Base-by-base conservation (phyloP, 2,329 filamentous ascomycete species). In the Diaporthe sp. region DNA sequence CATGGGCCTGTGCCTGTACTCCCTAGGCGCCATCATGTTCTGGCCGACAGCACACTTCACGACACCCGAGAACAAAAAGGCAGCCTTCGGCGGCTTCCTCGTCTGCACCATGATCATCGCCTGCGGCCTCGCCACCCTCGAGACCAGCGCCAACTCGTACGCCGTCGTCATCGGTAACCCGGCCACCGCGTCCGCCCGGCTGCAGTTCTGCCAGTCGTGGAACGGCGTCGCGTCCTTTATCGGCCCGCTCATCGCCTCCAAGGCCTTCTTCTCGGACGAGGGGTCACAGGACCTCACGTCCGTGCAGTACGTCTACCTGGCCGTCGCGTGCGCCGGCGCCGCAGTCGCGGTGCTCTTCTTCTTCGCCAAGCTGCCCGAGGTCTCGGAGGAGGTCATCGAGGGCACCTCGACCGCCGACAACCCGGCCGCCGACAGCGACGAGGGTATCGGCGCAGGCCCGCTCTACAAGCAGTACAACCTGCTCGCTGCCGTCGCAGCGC, bases 221-320 rank as follows among this genome's bases (percentile, higher is more conserved):
- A 89, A 92, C 77, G 90, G 87, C 19, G 85, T 90, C 47, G 90
- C 89, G 3, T 89, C 88, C 0, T 88, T 91, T 70, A 77, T 90
- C 22, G 89, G 89, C 0, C 91, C 90, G 0, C 86, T 92, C 1
- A 82, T 92, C 10, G 90, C 88, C 0, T 88, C 86, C 2, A 88
- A 89, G 66, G 90, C 92, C 65, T 92, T 93, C 82, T 92, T 92
- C 80, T 86, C 87, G 55, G 83, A 88, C 69, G 84, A 88, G 44
- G 85, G 84, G 66, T 82, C 81, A 13, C 80, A 86, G n/a, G 85
- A 87, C 4, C 81, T 92, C 70, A 82, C 85, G 77, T 92, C 89
- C 70, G 90, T 92, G 12, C 91, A 92, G 79, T 92, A 90, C 89
- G 88, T 89, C 2, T 93, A 93, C 77, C 85, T 92, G 3, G 90